Evolutionary conservation across 495 filamentous ascomycete species (phyloP), one percentile per base, ranked within the genome.

Genomic region (Geoglossum glabrum): DNA sequence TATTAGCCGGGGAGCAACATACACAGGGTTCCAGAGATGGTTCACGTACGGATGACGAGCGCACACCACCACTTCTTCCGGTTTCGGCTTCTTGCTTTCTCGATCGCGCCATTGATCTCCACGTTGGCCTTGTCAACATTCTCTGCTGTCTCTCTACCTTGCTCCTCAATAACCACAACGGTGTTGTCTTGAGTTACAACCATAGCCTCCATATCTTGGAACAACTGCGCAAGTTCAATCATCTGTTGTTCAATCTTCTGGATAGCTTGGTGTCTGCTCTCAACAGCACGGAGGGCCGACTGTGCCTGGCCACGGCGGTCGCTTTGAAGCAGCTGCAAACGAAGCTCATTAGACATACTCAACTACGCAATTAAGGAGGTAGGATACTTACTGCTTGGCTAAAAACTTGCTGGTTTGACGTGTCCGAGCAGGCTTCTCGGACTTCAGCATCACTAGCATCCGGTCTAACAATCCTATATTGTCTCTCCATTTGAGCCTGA

Each of bases 11-110:
- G 26, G 27, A 38, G 17, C 28, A 15, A 11, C 23, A 26, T 56
- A 28, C 10, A 25, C 25, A 40, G 17, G 19, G 1, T 25, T 30
- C 21, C 8, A 15, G 21, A 28, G 56, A 8, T 10, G 4, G 23
- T 45, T 31, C 46, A 59, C 57, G 0, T 59, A 59, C 57, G 10
- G 61, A 77, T 66, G 62, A 97, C 85, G 63, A 84, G 78, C 66
- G 96, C 69, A 70, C 89, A 95, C 65, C 86, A 90, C 92, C 92
- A 98, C 85, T 97, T 98, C 88, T 94, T 96, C 73, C 81, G 85
- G 61, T 86, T 79, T 36, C 84, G 81, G 55, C 77, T 77, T 63
- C 81, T 72, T n/a, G 93, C 90, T 60, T 84, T 93, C 33, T 72
- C 72, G 51, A 94, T 82, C 17, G 90, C 93, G 19, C 74, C 74